Evolutionary conservation across 2,329 filamentous ascomycete genomes (phyloP), one percentile per base, ranked within the genome.

Genomic region (Claviceps quebecensis): DNA sequence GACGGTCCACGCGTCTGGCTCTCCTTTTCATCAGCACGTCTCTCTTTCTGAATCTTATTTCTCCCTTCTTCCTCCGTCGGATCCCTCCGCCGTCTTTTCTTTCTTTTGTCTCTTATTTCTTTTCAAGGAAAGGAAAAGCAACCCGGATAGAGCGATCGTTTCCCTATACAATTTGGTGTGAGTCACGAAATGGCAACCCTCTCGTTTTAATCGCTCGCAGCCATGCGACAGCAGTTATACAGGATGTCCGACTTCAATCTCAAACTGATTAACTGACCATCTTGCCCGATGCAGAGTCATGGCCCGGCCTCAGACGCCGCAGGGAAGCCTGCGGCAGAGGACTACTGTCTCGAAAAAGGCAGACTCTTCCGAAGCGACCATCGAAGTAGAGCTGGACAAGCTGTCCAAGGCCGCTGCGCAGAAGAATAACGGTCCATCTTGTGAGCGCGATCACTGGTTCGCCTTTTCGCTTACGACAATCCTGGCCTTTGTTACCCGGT

Each of bases 401-500:
- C 63, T 78, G 54, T 64, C 69, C 53, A 68, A 71, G 55, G 61
- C 66, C 22, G 63, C 65, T 13, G 57, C 65, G 46, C 57, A 34
- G 9, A 8, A 65, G 52, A 58, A 59, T 39, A 62, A 66, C 48
- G 55, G 65, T 38, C 61, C 69, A 37, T 69, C 69, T 52, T 76
- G 77, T n/a, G 86, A 95, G 68, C 83, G 80, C 75, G 87, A 94
- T 61, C 94, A 96, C 74, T 83, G 85, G 75, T 68, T 93, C 57
- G 86, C 81, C 55, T 77, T 96, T 54, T 68, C 70, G 36, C 65
- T 95, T 58, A 83, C 95, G 63, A 97, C 91, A 2, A 62, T 80
- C 29, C 72, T 96, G 58, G 91, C 88, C 48, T 97, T 98, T 63
- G 63, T 89, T 56, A 97, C 93, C 47, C 80, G 93, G 56, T 98